Evolutionary conservation across 1,284 basidiomycete species (phyloP).

Genomic region (Trichosporon faecale): DNA sequence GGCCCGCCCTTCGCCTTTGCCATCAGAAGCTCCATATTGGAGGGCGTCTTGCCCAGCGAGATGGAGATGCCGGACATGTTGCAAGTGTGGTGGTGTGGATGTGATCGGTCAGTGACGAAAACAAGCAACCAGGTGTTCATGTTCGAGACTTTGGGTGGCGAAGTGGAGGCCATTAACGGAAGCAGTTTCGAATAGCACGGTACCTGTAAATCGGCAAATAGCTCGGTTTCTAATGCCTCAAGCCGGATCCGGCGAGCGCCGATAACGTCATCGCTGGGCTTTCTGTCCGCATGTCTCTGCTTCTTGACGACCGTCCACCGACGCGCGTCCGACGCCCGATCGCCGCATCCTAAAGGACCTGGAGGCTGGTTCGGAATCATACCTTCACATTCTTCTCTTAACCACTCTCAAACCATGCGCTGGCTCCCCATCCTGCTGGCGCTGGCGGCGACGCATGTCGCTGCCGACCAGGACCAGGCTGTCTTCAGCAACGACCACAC

Average conservation of each 20-base stretch:
- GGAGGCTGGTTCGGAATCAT: neutral
- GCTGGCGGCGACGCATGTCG: neutral
- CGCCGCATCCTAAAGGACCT: neutral
- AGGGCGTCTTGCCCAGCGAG: slow-evolving; percentile 13
- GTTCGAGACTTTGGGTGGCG: neutral
- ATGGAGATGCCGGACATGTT: slow-evolving; percentile 6
- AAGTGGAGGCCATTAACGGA: slow-evolving; percentile 2
- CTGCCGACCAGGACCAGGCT: neutral
- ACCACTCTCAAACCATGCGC: neutral
- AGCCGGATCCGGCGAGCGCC: neutral
- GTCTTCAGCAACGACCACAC: neutral
- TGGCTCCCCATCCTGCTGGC: neutral
- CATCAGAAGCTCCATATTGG: slow-evolving; percentile 44
- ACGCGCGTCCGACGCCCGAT: neutral
- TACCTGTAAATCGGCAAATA: neutral
- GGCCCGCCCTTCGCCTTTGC: slow-evolving; percentile 34
- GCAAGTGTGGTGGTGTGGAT: neutral
- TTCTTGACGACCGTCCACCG: slow-evolving; percentile 1
- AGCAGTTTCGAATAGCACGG: neutral
- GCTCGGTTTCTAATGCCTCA: neutral
- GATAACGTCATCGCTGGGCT: slow-evolving; percentile 1
- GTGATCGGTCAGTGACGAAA: neutral
- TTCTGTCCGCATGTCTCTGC: neutral
- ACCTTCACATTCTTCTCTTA: neutral
- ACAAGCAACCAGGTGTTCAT: neutral